phyloP scores from a whole-genome alignment of 768 basidiomycete genomes.

The Tricholoma sp. region DNA sequence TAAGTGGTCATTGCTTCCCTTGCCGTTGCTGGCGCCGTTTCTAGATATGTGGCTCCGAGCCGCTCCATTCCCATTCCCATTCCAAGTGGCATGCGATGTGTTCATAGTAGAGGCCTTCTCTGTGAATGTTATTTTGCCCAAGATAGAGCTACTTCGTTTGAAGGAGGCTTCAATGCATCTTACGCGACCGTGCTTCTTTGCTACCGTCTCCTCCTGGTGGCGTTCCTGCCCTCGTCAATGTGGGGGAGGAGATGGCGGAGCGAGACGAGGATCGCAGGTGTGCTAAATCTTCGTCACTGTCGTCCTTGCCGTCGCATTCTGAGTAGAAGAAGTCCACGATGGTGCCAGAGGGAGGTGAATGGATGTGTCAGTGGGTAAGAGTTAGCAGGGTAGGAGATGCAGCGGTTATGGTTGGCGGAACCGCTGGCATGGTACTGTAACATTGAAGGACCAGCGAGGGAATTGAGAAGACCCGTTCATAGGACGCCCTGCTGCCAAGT shows the following conservation, averaged over 20 bases:
- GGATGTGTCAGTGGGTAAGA: conserved; percentile 1
- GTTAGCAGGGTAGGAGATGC: not conserved
- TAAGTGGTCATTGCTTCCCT: no score
- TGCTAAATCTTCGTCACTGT: conserved; percentile 9
- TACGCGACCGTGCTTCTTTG: conserved; percentile 18
- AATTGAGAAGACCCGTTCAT: conserved; percentile 47
- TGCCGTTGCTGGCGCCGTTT: no score
- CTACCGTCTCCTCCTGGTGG: conserved; percentile 5
- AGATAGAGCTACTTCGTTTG: conserved; percentile 12
- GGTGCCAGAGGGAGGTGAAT: not conserved
- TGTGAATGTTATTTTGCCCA: not conserved
- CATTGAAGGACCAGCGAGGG: not conserved
- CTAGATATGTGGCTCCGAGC: no score
- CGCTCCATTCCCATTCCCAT: no score
- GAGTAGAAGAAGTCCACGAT: conserved; percentile 4
- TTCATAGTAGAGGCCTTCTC: not conserved
- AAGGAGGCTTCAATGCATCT: conserved; percentile 23
- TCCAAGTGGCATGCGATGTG: conserved; percentile 4
- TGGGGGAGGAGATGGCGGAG: conserved; percentile 12
- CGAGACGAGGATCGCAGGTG: conserved; percentile 16
- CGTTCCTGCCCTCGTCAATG: conserved; percentile 4
- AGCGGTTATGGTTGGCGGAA: not conserved
- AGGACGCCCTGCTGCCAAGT: conserved; percentile 52
- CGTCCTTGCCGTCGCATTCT: conserved; percentile 7
- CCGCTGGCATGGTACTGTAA: not conserved